These are phyloP conservation scores for Quercus gilva DNA, from an alignment of 306 rosid species.

Conservation along the genomic window DNA sequence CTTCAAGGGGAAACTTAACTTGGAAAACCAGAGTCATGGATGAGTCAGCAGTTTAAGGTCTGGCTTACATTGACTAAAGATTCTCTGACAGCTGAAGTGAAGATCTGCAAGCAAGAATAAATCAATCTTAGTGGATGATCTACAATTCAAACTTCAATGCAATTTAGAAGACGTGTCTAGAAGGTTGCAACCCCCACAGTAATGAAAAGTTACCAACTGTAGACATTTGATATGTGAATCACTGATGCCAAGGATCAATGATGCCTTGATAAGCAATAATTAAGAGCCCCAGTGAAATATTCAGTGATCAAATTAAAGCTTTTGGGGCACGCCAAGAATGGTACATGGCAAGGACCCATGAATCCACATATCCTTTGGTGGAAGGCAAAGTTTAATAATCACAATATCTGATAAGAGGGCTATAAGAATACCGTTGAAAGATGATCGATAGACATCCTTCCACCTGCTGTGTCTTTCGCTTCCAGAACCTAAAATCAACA, in stretches of 20 bases:
- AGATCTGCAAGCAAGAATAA: slow-evolving; percentile 58
- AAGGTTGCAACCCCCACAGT: slow-evolving; percentile 1
- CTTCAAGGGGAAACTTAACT: slow-evolving; percentile 24
- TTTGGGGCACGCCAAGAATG: neutral
- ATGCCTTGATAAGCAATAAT: neutral
- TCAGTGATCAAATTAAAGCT: neutral
- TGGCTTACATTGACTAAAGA: slow-evolving; percentile 88
- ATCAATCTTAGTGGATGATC: slow-evolving; percentile 16
- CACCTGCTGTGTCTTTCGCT: slow-evolving; percentile 40
- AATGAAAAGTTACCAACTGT: neutral
- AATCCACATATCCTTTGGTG: neutral
- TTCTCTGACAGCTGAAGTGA: slow-evolving; percentile 77
- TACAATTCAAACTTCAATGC: slow-evolving; percentile 6
- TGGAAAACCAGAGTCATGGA: slow-evolving; percentile 38
- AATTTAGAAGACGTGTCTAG: neutral
- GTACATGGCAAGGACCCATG: neutral
- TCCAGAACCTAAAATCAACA: slow-evolving; percentile 55
- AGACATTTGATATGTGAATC: slow-evolving; percentile 1
- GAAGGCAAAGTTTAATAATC: neutral
- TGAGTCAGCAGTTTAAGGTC: slow-evolving; percentile 37
- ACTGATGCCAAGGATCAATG: neutral
- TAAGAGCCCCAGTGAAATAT: neutral
- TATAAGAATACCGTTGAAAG: slow-evolving; percentile 62
- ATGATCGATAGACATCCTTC: slow-evolving; percentile 53
- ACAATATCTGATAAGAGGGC: neutral